Percentiles rank a stretch among this genome's conserved stretches.
Conservation (phyloP, 345 rosid species). For the Brassica carinata region DNA sequence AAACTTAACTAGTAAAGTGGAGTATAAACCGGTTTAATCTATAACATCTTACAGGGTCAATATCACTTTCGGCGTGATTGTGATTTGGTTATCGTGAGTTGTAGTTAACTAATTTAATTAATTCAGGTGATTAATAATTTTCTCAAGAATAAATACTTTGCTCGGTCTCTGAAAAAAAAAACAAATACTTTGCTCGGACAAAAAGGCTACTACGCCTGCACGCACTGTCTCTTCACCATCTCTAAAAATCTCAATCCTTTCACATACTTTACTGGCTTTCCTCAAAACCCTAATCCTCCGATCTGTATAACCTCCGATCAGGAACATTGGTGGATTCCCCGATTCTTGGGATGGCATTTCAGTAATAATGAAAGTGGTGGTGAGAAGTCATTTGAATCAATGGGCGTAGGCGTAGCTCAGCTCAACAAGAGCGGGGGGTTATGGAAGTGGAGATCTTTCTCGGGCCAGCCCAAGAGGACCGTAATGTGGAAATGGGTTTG, state of each 20-base stretch:
- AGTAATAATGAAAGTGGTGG: conserved; percentile 47
- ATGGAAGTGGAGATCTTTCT: conserved; percentile 56
- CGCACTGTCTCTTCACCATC: conserved; percentile 23
- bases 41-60: no score
- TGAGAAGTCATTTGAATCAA: conserved; percentile 18
- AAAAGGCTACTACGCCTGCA: conserved; percentile 16
- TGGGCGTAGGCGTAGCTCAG: conserved; percentile 70
- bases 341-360: conserved; percentile 41
- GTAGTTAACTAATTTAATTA: conserved; percentile 6
- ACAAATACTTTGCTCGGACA: conserved; percentile 10
- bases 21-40: conserved; percentile 14
- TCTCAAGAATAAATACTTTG: background rate
- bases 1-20: background rate
- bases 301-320: background rate
- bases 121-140: conserved; percentile 11
- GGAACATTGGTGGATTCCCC: conserved; percentile 3
- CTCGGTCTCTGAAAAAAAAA: background rate
- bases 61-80: background rate
- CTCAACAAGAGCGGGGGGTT: conserved; percentile 38
- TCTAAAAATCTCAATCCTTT: conserved; percentile 2
- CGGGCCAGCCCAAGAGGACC: conserved; percentile 45
- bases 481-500: conserved; percentile 70
- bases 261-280: background rate
- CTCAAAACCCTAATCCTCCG: background rate
- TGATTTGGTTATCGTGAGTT: background rate